Base-by-base conservation (phyloP, 768 basidiomycete species). In the Sistotremastrum suecicum region DNA sequence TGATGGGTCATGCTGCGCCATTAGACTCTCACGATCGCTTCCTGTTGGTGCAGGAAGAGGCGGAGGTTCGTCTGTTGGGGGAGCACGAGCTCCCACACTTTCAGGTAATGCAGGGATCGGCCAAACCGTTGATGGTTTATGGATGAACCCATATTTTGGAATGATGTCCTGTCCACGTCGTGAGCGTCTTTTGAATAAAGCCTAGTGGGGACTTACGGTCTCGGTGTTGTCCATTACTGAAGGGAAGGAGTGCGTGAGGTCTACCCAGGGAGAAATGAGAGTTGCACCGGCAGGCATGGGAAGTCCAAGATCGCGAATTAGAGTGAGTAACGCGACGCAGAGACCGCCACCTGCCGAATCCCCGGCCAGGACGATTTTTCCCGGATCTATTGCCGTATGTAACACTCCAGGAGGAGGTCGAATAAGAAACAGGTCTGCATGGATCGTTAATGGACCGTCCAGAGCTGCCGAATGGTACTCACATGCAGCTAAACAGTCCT, bases 321-420 rank as follows among this genome's bases (percentile, higher is more conserved):
- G 70, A 61, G 91, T 87, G 3, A 99, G 70, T 31, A 95, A 67
- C 3, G 90, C 82, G 42, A 97, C 64, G 1, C 77, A 73, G 8
- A 97, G 66, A 0, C 89, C 90, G 5, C 91, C 95, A 5, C 95
- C 95, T 0, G 94, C 92, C 20, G 88, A 91, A 63, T 91, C 90
- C 3, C 95, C 95, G 0, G 80, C 80, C 11, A 98, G 66, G 7
- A 97, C 73, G 34, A 99, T 83, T 53, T 81, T 79, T 0, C 71
- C 69, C 0, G 95, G 90, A 39, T 80, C 71, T 4, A 99, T 78
- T 0, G 94, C 76, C 9, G 64, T 61, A 62, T 98, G 95, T 12
- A 74, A 67, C 4, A 86, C 78, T 3, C 67, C 83, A 5, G 76
- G 68, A 5, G 94, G 94, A 1, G 94, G 91, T n/a, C 71, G 67